Conservation (phyloP, 202 grass and related monocot species). For the Schoenoplectus triqueter region DNA sequence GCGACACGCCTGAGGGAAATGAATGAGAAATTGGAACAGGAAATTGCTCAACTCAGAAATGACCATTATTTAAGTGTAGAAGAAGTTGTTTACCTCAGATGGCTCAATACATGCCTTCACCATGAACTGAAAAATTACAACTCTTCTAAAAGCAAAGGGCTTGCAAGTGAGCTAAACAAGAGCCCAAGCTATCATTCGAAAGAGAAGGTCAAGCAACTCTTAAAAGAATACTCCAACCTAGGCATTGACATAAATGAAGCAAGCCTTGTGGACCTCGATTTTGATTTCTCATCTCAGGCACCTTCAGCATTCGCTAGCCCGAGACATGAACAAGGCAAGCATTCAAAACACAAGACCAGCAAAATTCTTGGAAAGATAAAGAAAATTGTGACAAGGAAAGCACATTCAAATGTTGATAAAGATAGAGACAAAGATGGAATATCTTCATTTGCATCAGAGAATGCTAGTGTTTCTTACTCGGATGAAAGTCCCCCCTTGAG, state of each 20-base stretch:
- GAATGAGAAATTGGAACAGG: conserved; percentile 58
- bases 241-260: conserved; percentile 32
- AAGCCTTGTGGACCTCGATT: conserved; percentile 10
- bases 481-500: conserved; percentile 45
- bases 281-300: neutral
- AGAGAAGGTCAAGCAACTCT: conserved; percentile 75
- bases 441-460: conserved; percentile 10
- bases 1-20: conserved; percentile 50
- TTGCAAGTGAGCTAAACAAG: conserved; percentile 60
- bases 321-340: neutral
- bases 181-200: conserved; percentile 68
- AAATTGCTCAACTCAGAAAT: conserved; percentile 67
- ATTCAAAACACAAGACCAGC: conserved; percentile 41
- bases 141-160: conserved; percentile 25
- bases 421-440: conserved; percentile 37
- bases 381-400: conserved; percentile 54
- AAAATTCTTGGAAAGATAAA: conserved; percentile 73
- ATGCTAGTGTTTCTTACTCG: conserved; percentile 19
- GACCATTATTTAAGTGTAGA: conserved; percentile 64
- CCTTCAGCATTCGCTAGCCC: conserved; percentile 12
- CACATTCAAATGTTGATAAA: conserved; percentile 22
- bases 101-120: conserved; percentile 85
- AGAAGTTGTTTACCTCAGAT: conserved; percentile 91
- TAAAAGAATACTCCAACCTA: conserved; percentile 56
- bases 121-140: conserved; percentile 56